Evolutionary conservation across 2,329 filamentous ascomycete species (phyloP).

Genomic region (Talaromyces sp.): DNA sequence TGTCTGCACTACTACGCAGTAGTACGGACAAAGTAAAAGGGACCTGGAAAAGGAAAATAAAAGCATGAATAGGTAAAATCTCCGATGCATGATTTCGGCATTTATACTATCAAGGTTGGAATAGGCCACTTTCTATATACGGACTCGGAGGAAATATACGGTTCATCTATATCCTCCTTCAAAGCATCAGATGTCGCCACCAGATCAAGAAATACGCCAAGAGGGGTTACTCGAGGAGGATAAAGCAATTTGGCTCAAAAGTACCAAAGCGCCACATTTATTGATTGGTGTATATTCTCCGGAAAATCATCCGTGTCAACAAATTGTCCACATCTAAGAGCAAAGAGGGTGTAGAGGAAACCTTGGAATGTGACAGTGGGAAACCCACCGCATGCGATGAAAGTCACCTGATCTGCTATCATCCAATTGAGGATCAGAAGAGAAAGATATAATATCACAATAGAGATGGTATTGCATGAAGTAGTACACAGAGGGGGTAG

Average conservation of each 20-base stretch:
- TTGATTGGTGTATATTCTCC: conserved; percentile 12
- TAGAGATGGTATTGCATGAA: neutral
- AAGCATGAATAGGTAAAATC: conserved; percentile 8
- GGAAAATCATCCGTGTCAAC: neutral
- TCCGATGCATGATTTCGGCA: conserved; percentile 1
- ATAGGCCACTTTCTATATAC: neutral
- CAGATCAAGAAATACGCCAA: neutral
- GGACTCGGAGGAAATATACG: neutral
- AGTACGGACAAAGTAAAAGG: neutral
- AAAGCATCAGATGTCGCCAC: neutral
- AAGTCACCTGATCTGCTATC: conserved; percentile 6
- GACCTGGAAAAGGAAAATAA: neutral
- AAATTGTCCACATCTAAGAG: neutral
- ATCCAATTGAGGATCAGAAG: conserved; percentile 1
- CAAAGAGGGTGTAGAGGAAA: conserved; percentile 7
- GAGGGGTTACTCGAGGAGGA: neutral
- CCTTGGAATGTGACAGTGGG: neutral
- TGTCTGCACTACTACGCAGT: neutral
- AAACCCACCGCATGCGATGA: neutral
- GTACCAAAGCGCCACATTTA: neutral
- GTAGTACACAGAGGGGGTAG: neutral
- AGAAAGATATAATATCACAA: neutral
- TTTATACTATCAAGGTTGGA: neutral
- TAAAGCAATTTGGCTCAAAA: neutral
- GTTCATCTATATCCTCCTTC: neutral